Conservation (phyloP, 1,284 basidiomycete genomes). For the Cryptococcus maquisensis region DNA sequence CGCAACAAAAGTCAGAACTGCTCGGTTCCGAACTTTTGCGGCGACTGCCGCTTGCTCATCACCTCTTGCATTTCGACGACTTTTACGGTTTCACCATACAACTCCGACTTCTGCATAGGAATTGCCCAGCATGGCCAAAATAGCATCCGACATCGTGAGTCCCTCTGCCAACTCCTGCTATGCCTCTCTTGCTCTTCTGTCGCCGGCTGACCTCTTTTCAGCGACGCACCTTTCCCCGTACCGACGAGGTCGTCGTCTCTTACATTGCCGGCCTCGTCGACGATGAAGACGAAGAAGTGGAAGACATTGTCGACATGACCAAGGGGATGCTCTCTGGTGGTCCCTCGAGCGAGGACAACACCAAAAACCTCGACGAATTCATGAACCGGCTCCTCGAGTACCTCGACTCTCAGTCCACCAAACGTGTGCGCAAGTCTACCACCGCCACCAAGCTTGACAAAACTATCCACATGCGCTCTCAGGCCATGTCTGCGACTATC, state of each 20-base stretch:
- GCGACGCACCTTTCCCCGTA: conserved; percentile 71
- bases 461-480: conserved; percentile 87
- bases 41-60: too few relatives aligned
- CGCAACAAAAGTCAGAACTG: too few relatives aligned
- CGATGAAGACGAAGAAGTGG: conserved; percentile 80
- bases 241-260: conserved; percentile 87
- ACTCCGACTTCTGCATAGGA: too few relatives aligned
- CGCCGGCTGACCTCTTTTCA: conserved; percentile 13
- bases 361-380: conserved; percentile 46
- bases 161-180: neutral
- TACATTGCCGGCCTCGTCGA: conserved; percentile 90
- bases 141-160: conserved; percentile 37
- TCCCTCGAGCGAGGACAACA: conserved; percentile 33
- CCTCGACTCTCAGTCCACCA: conserved; percentile 64
- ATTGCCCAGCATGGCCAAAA: conserved; percentile 18
- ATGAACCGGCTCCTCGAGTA: conserved; percentile 59
- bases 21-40: too few relatives aligned
- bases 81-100: too few relatives aligned
- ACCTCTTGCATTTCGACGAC: too few relatives aligned
- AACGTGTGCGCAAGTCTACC: conserved; percentile 51
- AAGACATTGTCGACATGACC: conserved; percentile 76
- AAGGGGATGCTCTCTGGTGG: conserved; percentile 60
- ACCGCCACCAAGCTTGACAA: conserved; percentile 75
- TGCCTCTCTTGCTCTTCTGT: neutral
- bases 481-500: conserved; percentile 75